phyloP scores from a whole-genome alignment of 768 basidiomycete species.

The Tylopilus sp. region DNA sequence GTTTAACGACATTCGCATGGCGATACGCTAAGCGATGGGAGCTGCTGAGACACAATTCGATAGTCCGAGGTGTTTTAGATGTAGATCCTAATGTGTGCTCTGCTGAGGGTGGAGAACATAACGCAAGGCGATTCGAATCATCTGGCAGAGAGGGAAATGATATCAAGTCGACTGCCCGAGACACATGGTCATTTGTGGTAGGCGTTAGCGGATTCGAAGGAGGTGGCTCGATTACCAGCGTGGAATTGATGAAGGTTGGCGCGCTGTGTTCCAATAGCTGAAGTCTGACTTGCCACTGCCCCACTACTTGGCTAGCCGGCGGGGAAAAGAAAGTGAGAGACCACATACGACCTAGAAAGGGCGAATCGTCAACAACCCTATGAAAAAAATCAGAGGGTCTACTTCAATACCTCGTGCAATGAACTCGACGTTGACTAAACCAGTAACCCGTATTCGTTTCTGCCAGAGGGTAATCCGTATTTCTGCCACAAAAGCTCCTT shows the following conservation, averaged over 20 bases:
- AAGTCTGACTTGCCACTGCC: constrained; percentile 44
- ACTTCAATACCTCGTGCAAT: constrained; percentile 52
- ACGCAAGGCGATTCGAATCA: neutral
- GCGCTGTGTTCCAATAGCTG: constrained; percentile 54
- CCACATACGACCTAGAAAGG: constrained; percentile 26
- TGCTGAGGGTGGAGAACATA: neutral
- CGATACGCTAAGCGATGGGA: constrained; percentile 22
- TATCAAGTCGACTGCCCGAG: constrained; percentile 6
- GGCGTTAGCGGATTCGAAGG: neutral
- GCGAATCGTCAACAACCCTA: neutral
- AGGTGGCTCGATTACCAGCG: constrained; percentile 42
- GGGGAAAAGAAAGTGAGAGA: constrained; percentile 22
- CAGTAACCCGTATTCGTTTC: constrained; percentile 65
- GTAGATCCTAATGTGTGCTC: constrained; percentile 2
- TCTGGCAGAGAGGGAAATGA: constrained; percentile 2
- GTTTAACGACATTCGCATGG: constrained; percentile 7
- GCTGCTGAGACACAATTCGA: constrained; percentile 33
- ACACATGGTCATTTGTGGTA: neutral
- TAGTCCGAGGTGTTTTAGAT: constrained; percentile 1
- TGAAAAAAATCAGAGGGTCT: neutral
- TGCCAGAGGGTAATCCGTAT: constrained; percentile 54
- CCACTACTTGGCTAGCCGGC: constrained; percentile 1
- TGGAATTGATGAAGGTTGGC: constrained; percentile 55
- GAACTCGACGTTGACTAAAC: constrained; percentile 56
- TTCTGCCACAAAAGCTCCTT: constrained; percentile 51